These are phyloP conservation scores for Colletotrichum godetiae DNA, from an alignment of 2,329 filamentous ascomycete species.

Conservation along the genomic window DNA sequence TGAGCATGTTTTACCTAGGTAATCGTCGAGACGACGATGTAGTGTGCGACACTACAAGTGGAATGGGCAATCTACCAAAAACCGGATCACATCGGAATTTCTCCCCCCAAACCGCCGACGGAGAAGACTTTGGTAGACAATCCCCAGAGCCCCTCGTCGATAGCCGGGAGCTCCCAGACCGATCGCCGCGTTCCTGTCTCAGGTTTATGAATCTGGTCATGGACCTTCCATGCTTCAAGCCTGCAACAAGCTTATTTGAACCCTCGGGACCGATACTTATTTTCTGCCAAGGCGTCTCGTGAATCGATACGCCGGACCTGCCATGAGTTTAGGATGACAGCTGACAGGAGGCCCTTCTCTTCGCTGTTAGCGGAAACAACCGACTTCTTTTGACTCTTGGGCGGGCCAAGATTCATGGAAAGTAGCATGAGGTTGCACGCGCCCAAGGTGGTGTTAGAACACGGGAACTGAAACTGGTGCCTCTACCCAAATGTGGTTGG, in stretches of 20 bases:
- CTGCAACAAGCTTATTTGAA: conserved; percentile 25
- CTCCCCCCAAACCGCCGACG: not conserved
- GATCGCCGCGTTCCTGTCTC: not conserved
- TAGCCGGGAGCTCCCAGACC: not conserved
- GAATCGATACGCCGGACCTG: not conserved
- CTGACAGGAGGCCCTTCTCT: conserved; percentile 22
- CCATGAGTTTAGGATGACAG: conserved; percentile 27
- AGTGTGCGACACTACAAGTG: not conserved
- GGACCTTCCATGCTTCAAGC: not conserved
- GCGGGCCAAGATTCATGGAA: not conserved
- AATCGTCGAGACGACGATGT: not conserved
- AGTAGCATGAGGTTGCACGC: not conserved
- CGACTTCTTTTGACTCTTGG: not conserved
- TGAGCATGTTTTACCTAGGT: conserved; percentile 28
- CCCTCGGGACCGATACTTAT: not conserved
- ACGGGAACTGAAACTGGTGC: conserved; percentile 2
- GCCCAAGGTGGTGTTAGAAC: not conserved
- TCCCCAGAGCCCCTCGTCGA: not conserved
- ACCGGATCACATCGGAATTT: conserved; percentile 15
- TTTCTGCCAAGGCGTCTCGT: conserved; percentile 14
- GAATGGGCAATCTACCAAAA: conserved; percentile 23
- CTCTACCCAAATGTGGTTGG: not conserved
- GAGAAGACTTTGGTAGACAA: not conserved
- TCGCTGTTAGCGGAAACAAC: not conserved
- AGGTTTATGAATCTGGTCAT: not conserved